phyloP scores from a whole-genome alignment of 768 basidiomycete genomes.

The Kockovaella imperatae region DNA sequence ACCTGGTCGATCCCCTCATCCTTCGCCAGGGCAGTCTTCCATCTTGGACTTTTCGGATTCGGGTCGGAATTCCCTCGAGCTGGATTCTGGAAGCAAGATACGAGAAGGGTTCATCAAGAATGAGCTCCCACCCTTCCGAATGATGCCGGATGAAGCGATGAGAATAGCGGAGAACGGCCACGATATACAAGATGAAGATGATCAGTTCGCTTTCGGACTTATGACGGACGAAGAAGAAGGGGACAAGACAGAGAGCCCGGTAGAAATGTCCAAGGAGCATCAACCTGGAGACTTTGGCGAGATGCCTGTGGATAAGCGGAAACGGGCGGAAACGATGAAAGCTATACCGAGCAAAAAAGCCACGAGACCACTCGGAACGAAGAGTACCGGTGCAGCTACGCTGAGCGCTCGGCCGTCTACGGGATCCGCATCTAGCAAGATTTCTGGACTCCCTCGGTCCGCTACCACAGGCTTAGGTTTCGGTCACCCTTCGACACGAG shows the following conservation, averaged over 20 bases:
- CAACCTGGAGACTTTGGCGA: conserved; percentile 5
- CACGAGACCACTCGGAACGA: too few species aligned
- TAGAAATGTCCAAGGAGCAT: background rate
- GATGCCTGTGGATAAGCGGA: too few species aligned
- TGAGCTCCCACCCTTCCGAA: conserved; percentile 33
- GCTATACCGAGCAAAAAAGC: too few species aligned
- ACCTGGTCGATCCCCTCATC: background rate
- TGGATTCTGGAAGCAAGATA: background rate
- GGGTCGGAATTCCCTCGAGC: background rate
- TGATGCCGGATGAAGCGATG: conserved; percentile 27
- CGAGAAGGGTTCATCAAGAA: conserved; percentile 31
- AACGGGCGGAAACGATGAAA: too few species aligned
- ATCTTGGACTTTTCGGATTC: background rate
- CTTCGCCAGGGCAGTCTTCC: background rate
- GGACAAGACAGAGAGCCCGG: background rate
- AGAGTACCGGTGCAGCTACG: too few species aligned
- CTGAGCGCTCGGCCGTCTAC: too few species aligned
- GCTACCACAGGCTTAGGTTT: background rate
- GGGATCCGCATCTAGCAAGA: background rate
- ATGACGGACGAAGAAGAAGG: conserved; percentile 1
- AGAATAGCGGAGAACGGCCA: conserved; percentile 29
- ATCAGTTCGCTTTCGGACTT: background rate
- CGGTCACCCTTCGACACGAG: background rate
- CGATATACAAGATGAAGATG: conserved; percentile 1
- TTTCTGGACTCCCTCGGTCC: background rate